phyloP scores from a whole-genome alignment of 2,329 filamentous ascomycete genomes.

The Diaporthe citriasiana region DNA sequence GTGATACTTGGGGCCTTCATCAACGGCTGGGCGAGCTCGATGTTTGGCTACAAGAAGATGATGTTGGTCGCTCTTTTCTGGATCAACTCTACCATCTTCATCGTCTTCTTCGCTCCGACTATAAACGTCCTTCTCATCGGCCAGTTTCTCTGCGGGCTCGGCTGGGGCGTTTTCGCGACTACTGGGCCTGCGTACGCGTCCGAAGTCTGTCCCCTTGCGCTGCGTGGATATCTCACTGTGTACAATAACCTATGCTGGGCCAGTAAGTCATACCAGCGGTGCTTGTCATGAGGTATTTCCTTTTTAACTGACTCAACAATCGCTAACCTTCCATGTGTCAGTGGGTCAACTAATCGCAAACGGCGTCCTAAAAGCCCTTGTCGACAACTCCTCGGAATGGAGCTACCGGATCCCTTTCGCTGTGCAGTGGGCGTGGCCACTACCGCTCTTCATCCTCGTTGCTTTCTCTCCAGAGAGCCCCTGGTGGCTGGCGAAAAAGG shows the following conservation, averaged over 20 bases:
- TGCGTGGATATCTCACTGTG: slow-evolving; percentile 52
- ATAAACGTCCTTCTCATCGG: slow-evolving; percentile 50
- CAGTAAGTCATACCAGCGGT: not conserved
- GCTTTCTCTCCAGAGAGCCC: slow-evolving; percentile 59
- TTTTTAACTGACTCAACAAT: not conserved
- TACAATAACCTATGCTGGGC: slow-evolving; percentile 38
- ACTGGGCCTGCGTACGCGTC: slow-evolving; percentile 55
- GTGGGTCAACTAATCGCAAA: slow-evolving; percentile 57
- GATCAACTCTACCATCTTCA: slow-evolving; percentile 54
- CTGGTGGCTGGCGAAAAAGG: slow-evolving; percentile 59
- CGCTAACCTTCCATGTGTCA: not conserved
- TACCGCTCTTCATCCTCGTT: slow-evolving; percentile 54
- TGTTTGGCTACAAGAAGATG: slow-evolving; percentile 52
- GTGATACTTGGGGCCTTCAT: slow-evolving; percentile 58
- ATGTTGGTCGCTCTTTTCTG: slow-evolving; percentile 50
- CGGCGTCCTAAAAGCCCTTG: slow-evolving; percentile 55
- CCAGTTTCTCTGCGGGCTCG: slow-evolving; percentile 53
- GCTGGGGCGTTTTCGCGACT: slow-evolving; percentile 51
- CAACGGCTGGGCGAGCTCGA: slow-evolving; percentile 56
- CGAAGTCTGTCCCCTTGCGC: slow-evolving; percentile 49
- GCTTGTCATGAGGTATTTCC: too few relatives aligned
- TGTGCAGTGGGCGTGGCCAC: slow-evolving; percentile 58
- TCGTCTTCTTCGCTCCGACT: slow-evolving; percentile 53
- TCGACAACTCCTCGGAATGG: slow-evolving; percentile 53
- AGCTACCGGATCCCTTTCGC: slow-evolving; percentile 55